Percentiles rank a stretch among this genome's conserved stretches.
Conservation (phyloP, 2,329 filamentous ascomycete species). For the Pyricularia pennisetigena region DNA sequence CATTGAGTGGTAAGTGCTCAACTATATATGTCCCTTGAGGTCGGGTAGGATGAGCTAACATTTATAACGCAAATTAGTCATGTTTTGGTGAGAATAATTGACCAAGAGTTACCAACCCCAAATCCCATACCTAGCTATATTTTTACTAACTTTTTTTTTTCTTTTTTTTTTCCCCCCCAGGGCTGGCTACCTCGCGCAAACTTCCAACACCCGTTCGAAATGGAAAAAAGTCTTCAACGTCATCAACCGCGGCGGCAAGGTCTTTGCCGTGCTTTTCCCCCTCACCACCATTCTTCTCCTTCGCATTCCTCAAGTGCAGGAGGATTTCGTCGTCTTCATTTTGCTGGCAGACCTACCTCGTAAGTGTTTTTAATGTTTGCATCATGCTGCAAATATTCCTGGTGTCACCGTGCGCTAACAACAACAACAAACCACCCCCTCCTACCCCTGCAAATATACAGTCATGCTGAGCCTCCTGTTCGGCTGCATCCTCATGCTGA, state of each 20-base stretch:
- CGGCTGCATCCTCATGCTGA: conserved; percentile 14
- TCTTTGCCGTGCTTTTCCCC: conserved; percentile 12
- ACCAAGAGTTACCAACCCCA: too few relatives aligned
- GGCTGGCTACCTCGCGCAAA: conserved; percentile 13
- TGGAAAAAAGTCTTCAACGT: conserved; percentile 9
- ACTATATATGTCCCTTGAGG: too few relatives aligned
- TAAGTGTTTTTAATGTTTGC: conserved; percentile 8
- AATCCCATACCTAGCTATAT: too few relatives aligned
- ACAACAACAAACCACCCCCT: too few relatives aligned
- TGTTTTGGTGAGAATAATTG: too few relatives aligned
- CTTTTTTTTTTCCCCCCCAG: too few relatives aligned
- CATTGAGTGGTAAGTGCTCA: too few relatives aligned
- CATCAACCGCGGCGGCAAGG: conserved; percentile 13
- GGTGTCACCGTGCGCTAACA: not conserved
- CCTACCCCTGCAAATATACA: too few relatives aligned
- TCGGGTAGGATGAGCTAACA: too few relatives aligned
- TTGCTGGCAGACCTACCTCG: conserved; percentile 14
- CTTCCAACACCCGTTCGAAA: not conserved
- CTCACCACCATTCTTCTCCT: conserved; percentile 12
- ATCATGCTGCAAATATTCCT: not conserved
- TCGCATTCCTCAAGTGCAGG: conserved; percentile 9
- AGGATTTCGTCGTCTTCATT: conserved; percentile 9
- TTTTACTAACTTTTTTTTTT: not conserved
- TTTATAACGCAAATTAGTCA: too few relatives aligned
- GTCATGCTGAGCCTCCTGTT: conserved; percentile 15